Conservation (phyloP, 805 yeast species). For the Barnettozyma vustinii region DNA sequence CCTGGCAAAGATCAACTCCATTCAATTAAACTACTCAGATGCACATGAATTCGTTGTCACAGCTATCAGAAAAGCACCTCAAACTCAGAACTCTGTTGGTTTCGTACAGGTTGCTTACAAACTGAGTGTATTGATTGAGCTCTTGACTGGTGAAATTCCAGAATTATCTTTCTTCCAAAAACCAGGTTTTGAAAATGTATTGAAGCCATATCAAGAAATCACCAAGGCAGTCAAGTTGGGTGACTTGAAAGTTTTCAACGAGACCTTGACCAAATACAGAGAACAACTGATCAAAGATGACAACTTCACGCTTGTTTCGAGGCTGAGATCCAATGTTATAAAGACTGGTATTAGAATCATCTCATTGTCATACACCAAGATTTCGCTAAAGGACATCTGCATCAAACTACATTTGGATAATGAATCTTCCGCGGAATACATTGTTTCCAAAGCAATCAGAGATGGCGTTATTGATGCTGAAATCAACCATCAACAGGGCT, state of each 20-base stretch:
- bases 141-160: slow-evolving; percentile 95
- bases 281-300: slow-evolving; percentile 64
- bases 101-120: slow-evolving; percentile 88
- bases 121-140: slow-evolving; percentile 79
- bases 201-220: slow-evolving; percentile 79
- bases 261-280: slow-evolving; percentile 61
- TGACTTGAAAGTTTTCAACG: slow-evolving; percentile 75
- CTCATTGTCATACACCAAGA: slow-evolving; percentile 83
- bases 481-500: slow-evolving; percentile 86
- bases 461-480: slow-evolving; percentile 97
- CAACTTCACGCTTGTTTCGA: slow-evolving; percentile 74
- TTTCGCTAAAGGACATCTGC: slow-evolving; percentile 90
- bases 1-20: slow-evolving; percentile 82
- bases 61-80: slow-evolving; percentile 97
- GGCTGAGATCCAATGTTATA: slow-evolving; percentile 94
- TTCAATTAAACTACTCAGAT: slow-evolving; percentile 86
- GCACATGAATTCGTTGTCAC: slow-evolving; percentile 88
- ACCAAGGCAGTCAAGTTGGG: slow-evolving; percentile 92
- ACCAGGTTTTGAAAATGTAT: slow-evolving; percentile 48
- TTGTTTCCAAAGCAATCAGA: slow-evolving; percentile 92
- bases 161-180: slow-evolving; percentile 78
- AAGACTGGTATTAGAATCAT: slow-evolving; percentile 95
- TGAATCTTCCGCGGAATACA: slow-evolving; percentile 94
- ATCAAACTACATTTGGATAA: slow-evolving; percentile 86
- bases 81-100: slow-evolving; percentile 76